Evolutionary conservation across 495 filamentous ascomycete genomes (phyloP), one percentile per base, ranked within the genome.

Genomic region (Astrothelium macrocarpum): DNA sequence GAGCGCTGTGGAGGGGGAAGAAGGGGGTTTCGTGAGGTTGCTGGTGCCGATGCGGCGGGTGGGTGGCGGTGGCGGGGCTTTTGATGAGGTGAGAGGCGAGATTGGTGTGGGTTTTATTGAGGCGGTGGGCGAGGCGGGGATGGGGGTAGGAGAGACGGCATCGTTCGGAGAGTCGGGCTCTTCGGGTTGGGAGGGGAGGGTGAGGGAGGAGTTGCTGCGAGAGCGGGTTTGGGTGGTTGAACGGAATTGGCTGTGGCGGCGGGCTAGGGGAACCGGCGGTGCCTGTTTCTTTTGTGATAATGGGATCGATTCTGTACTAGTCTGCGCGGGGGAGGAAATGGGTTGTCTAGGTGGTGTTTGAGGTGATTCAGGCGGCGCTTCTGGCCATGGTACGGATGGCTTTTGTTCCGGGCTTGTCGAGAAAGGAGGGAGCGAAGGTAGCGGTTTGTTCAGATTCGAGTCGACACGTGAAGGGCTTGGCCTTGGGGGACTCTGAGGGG

Each of bases 381-480:
- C 49, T 56, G 49, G 49, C 49, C 49, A 56, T 26, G 49, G 49
- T 20, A 56, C 49, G 16, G 49, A 26, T 56, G 49, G 20, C 25
- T 56, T 56, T 56, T 53, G 31, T 42, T 36, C 43, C 23, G 20
- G 62, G 46, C 45, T 67, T 16, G 28, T 20, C 12, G 32, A 36
- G 32, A 18, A 53, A 26, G 59, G 45, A 62, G 66, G 68, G 2
- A 71, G 68, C 18, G 67, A 68, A 23, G 73, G 74, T 58, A 75
- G 72, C 31, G 73, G 73, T 64, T 76, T 75, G 63, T 76, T 76
- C 42, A 75, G 65, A 64, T 76, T 72, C 60, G 43, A 62, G 29
- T 18, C 9, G 36, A 18, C 59, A 16, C 53, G 63, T 34, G 42
- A 65, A 62, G 16, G 36, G 61, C 31, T 60, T 16, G 34, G 39